A percentile compares a stretch with the other conserved stretches of the same genome.
Evolutionary conservation across 805 yeast genomes (phyloP).

Genomic region (Kodamaea fukazawae): DNA sequence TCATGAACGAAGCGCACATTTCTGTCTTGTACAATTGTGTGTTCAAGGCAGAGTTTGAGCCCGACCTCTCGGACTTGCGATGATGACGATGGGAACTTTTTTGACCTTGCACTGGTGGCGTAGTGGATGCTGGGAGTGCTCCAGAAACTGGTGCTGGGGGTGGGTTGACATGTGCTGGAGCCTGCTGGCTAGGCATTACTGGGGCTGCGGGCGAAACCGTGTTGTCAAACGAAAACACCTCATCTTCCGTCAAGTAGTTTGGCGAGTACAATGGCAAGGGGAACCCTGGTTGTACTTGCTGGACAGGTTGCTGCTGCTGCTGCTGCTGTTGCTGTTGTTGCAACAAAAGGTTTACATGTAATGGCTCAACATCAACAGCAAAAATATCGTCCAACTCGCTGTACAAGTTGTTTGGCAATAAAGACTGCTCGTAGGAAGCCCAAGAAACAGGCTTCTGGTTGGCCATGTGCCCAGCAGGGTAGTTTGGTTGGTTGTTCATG

Average conservation of each 20-base stretch:
- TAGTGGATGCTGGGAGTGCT: slow-evolving; percentile 1
- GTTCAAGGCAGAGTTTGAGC: slow-evolving; percentile 29
- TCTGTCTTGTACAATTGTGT: slow-evolving; percentile 86
- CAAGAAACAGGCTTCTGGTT: slow-evolving; percentile 6
- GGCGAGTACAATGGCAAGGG: slow-evolving; percentile 1
- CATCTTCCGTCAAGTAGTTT: slow-evolving; percentile 2
- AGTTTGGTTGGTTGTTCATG: slow-evolving; percentile 9
- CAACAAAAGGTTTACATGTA: too few species aligned
- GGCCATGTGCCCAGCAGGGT: not conserved
- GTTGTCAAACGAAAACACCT: slow-evolving; percentile 2
- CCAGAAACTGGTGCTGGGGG: too few species aligned
- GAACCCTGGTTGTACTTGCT: slow-evolving; percentile 2
- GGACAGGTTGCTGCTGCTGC: slow-evolving; percentile 4
- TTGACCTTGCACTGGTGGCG: not conserved
- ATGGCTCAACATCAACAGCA: too few species aligned
- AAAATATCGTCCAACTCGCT: slow-evolving; percentile 10
- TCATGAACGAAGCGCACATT: slow-evolving; percentile 74
- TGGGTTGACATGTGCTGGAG: not conserved
- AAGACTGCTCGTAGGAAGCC: slow-evolving; percentile 12
- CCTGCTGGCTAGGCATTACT: not conserved
- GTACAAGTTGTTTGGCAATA: slow-evolving; percentile 22
- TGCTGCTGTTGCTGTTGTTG: not conserved
- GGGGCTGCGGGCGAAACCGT: not conserved
- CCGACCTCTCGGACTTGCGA: not conserved
- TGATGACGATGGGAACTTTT: not conserved